Conservation (phyloP, 2,329 filamentous ascomycete species). For the Byssothecium circinans region DNA sequence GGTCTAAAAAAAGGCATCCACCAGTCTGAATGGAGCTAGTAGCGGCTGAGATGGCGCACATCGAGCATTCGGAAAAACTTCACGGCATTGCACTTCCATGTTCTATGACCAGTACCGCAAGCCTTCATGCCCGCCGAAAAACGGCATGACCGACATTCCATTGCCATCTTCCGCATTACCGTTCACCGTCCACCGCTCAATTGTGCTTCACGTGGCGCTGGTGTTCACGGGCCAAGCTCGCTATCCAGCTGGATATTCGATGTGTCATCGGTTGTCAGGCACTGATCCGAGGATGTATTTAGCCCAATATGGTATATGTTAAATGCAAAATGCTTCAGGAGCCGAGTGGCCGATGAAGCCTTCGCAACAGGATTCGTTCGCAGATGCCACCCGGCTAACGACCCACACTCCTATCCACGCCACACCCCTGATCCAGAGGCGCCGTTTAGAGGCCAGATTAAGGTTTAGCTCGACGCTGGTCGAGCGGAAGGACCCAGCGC, state of each 20-base stretch:
- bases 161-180: neutral
- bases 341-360: conserved; percentile 8
- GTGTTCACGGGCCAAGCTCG: conserved; percentile 14
- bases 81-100: neutral
- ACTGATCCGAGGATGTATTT: conserved; percentile 9
- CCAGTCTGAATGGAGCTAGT: neutral
- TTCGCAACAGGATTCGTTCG: conserved; percentile 7
- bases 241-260: conserved; percentile 4
- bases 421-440: conserved; percentile 14
- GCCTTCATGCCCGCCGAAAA: neutral
- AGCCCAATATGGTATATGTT: conserved; percentile 19
- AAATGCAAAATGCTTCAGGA: conserved; percentile 1
- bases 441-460: conserved; percentile 17
- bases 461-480: conserved; percentile 20
- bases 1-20: conserved; percentile 1
- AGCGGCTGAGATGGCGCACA: neutral
- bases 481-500: conserved; percentile 11
- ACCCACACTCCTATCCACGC: neutral
- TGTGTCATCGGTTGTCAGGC: conserved; percentile 18
- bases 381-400: conserved; percentile 5
- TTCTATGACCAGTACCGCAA: neutral
- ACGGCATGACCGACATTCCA: conserved; percentile 7
- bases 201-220: conserved; percentile 8
- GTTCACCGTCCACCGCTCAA: conserved; percentile 6
- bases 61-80: neutral